Percentiles rank a stretch among this genome's conserved stretches.
Evolutionary conservation across 1,284 basidiomycete species (phyloP).

Genomic region (Ceratobasidium papillatum): DNA sequence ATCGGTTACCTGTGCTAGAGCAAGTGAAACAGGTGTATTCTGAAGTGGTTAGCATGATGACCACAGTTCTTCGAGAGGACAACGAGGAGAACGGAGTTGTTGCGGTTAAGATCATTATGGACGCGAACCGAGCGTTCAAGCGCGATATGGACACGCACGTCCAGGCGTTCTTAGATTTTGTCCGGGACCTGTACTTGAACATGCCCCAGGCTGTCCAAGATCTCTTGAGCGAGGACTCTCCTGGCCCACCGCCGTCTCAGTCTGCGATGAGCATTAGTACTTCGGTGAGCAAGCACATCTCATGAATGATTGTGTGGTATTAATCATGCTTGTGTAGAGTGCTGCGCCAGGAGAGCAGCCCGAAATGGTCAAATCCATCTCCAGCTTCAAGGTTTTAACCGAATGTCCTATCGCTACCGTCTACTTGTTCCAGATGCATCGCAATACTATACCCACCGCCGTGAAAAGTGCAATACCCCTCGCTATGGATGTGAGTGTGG

Average conservation of each 20-base stretch:
- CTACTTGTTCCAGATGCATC: constrained; percentile 86
- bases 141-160: constrained; percentile 81
- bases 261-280: constrained; percentile 33
- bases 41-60: constrained; percentile 75
- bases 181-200: constrained; percentile 79
- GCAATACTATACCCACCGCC: constrained; percentile 70
- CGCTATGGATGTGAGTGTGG: constrained; percentile 69
- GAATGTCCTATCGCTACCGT: constrained; percentile 96
- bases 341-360: constrained; percentile 38
- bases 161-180: constrained; percentile 80
- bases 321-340: constrained; percentile 13
- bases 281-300: constrained; percentile 38
- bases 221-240: constrained; percentile 62
- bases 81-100: constrained; percentile 96
- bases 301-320: background rate
- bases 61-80: constrained; percentile 86
- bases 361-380: constrained; percentile 69
- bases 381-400: constrained; percentile 93
- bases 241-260: constrained; percentile 44
- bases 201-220: constrained; percentile 80
- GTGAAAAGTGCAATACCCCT: constrained; percentile 80
- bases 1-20: constrained; percentile 88
- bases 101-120: constrained; percentile 93
- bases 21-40: constrained; percentile 75
- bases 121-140: constrained; percentile 75